A percentile compares a stretch with the other conserved stretches of the same genome.
phyloP scores from a whole-genome alignment of 768 basidiomycete genomes.

The Kondoa malvinella region DNA sequence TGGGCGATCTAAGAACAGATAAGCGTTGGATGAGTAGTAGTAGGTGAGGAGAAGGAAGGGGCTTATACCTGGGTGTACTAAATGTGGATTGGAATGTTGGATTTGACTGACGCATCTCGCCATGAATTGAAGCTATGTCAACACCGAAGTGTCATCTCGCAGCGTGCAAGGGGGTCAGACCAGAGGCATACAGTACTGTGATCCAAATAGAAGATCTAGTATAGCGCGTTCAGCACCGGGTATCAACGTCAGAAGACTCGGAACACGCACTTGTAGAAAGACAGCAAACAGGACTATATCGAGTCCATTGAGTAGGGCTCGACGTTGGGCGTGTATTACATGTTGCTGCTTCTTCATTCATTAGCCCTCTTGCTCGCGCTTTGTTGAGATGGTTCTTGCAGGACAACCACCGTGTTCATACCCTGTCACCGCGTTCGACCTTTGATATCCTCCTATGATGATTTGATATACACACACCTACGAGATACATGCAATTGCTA shows the following conservation, averaged over 20 bases:
- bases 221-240: not conserved
- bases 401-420: too few relatives aligned
- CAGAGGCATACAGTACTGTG: too few relatives aligned
- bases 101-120: conserved; percentile 3
- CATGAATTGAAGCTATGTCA: not conserved
- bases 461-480: too few relatives aligned
- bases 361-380: not conserved
- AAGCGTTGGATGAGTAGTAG: too few relatives aligned
- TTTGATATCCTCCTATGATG: not conserved
- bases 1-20: not conserved
- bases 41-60: too few relatives aligned
- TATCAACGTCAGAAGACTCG: not conserved
- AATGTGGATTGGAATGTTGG: not conserved
- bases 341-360: not conserved
- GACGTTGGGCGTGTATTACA: not conserved
- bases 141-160: not conserved
- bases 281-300: not conserved
- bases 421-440: not conserved
- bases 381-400: not conserved
- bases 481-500: too few relatives aligned
- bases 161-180: not conserved
- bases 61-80: not conserved
- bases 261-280: not conserved
- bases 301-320: not conserved
- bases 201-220: conserved; percentile 1